These are phyloP conservation scores for Dendrocalamus sinicus DNA, from an alignment of 176 grass and related monocot species.

Conservation along the genomic window DNA sequence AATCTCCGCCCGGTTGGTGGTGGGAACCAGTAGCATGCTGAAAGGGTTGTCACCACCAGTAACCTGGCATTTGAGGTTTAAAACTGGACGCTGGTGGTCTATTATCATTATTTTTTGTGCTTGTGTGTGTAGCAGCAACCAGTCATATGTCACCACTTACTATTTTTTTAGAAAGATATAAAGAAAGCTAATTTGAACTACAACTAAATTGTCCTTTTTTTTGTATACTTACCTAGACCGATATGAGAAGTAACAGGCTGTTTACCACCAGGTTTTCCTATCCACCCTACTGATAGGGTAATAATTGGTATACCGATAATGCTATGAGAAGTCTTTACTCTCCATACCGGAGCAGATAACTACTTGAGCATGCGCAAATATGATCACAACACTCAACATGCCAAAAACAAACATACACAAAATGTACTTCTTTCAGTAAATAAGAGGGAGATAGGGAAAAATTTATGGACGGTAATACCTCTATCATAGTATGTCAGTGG, in stretches of 20 bases:
- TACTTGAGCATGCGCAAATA: not conserved
- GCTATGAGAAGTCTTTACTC: not conserved
- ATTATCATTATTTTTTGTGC: not conserved
- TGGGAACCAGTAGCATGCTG: not conserved
- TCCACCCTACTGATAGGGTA: not conserved
- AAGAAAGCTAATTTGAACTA: not conserved
- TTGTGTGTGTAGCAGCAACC: not conserved
- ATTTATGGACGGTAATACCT: not conserved
- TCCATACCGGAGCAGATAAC: not conserved
- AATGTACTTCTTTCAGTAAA: not conserved
- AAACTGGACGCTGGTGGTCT: not conserved
- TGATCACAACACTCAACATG: not conserved
- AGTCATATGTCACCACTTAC: not conserved
- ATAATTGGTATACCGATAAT: not conserved
- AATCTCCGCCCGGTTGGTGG: not conserved
- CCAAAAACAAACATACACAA: not conserved
- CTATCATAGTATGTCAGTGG: not conserved
- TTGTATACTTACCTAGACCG: not conserved
- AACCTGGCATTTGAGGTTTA: not conserved
- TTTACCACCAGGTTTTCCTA: not conserved
- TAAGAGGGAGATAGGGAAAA: not conserved
- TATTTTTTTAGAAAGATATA: not conserved
- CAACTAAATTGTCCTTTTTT: not conserved
- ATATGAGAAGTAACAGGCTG: not conserved
- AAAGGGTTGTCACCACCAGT: not conserved